These are phyloP conservation scores for Vaccinium myrtillus DNA, from an alignment of 148 eudicot species.

Conservation along the genomic window DNA sequence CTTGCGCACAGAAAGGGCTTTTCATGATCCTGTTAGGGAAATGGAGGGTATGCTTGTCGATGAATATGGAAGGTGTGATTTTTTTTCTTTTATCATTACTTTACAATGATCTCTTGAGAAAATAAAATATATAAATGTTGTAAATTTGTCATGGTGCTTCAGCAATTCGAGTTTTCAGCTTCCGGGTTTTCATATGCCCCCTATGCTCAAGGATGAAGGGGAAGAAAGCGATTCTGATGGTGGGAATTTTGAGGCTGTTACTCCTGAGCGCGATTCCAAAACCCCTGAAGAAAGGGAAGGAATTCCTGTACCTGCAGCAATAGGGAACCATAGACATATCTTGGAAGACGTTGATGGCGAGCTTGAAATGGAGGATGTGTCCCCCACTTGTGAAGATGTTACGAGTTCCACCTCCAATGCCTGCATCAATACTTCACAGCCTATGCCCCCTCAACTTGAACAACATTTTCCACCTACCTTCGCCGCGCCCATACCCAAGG, in stretches of 20 bases:
- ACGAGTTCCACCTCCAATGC: slow-evolving; percentile 27
- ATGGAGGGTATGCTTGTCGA: slow-evolving; percentile 96
- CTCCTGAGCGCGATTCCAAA: slow-evolving; percentile 75
- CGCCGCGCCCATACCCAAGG: slow-evolving; percentile 54
- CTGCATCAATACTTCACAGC: slow-evolving; percentile 24
- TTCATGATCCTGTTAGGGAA: slow-evolving; percentile 92
- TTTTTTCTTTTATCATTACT: not conserved
- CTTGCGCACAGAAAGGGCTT: slow-evolving; percentile 83
- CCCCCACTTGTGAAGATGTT: slow-evolving; percentile 62
- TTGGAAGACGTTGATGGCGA: slow-evolving; percentile 99
- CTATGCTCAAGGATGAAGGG: slow-evolving; percentile 75
- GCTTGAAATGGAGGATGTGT: slow-evolving; percentile 99
- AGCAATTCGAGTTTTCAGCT: slow-evolving; percentile 97
- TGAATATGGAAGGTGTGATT: slow-evolving; percentile 88
- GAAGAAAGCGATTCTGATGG: slow-evolving; percentile 84
- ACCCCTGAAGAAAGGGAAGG: slow-evolving; percentile 38
- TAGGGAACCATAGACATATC: slow-evolving; percentile 73
- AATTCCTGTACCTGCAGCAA: slow-evolving; percentile 24
- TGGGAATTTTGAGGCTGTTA: slow-evolving; percentile 94
- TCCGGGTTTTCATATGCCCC: slow-evolving; percentile 91
- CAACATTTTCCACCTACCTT: slow-evolving; percentile 36
- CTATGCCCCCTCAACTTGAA: slow-evolving; percentile 35
- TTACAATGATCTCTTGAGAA: not conserved
- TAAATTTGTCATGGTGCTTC: slow-evolving; percentile 24
- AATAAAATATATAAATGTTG: not conserved